These are phyloP conservation scores for Tuber magnatum DNA, from an alignment of 495 filamentous ascomycete genomes.

Conservation along the genomic window DNA sequence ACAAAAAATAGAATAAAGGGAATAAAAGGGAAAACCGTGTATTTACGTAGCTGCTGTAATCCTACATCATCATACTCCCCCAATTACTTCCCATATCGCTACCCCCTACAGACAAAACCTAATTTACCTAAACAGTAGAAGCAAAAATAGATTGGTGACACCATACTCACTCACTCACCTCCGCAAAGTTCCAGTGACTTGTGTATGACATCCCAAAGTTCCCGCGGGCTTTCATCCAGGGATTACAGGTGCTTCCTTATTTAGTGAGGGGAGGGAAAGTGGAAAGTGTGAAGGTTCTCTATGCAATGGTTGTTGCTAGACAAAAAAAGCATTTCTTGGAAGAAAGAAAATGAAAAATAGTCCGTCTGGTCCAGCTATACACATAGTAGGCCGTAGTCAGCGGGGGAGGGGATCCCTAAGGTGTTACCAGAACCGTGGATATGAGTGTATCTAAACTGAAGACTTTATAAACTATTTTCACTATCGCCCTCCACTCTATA, in stretches of 20 bases:
- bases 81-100: background rate
- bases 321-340: background rate
- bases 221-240: background rate
- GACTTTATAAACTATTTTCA: background rate
- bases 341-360: background rate
- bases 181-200: background rate
- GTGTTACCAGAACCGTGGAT: background rate
- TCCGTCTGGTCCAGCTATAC: background rate
- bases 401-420: background rate
- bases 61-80: background rate
- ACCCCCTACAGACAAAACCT: background rate
- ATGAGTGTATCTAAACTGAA: background rate
- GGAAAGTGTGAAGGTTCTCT: background rate
- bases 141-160: background rate
- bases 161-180: background rate
- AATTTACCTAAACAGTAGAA: background rate
- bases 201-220: background rate
- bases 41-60: background rate
- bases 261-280: background rate
- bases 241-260: background rate
- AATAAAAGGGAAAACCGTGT: too few relatives aligned
- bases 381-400: background rate
- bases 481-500: background rate
- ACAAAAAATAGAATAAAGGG: too few relatives aligned
- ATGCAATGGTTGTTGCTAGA: too few relatives aligned